phyloP scores from a whole-genome alignment of 2,329 filamentous ascomycete genomes.

The Cercospora zeae-maydis region DNA sequence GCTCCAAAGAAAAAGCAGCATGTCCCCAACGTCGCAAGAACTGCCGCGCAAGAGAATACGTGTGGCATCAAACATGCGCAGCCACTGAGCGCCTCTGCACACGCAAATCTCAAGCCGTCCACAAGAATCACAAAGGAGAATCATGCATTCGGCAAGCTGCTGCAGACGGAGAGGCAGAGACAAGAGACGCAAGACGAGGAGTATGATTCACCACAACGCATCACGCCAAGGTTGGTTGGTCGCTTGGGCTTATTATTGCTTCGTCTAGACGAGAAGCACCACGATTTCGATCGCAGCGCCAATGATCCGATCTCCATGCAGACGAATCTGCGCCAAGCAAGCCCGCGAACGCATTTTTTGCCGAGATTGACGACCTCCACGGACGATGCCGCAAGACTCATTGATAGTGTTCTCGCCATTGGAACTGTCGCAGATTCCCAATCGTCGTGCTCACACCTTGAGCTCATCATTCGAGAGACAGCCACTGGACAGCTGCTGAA shows the following conservation, averaged over 20 bases:
- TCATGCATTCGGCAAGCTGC: constrained; percentile 15
- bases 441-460: not conserved
- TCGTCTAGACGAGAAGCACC: constrained; percentile 3
- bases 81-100: not conserved
- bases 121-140: constrained; percentile 6
- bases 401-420: not conserved
- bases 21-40: not conserved
- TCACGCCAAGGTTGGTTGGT: constrained; percentile 11
- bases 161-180: constrained; percentile 4
- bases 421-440: not conserved
- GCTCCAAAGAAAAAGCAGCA: constrained; percentile 9
- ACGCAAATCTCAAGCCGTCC: constrained; percentile 1
- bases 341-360: constrained; percentile 16
- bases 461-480: constrained; percentile 17
- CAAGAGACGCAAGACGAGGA: constrained; percentile 8
- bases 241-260: constrained; percentile 19
- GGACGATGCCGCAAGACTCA: constrained; percentile 6
- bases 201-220: not conserved
- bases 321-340: constrained; percentile 6
- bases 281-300: constrained; percentile 3
- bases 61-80: not conserved
- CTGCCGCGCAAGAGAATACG: not conserved
- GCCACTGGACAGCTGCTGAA: constrained; percentile 10
- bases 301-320: constrained; percentile 12
- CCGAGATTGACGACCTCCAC: constrained; percentile 16